phyloP scores from a whole-genome alignment of 2,329 filamentous ascomycete genomes.

The Venturia pyrina region DNA sequence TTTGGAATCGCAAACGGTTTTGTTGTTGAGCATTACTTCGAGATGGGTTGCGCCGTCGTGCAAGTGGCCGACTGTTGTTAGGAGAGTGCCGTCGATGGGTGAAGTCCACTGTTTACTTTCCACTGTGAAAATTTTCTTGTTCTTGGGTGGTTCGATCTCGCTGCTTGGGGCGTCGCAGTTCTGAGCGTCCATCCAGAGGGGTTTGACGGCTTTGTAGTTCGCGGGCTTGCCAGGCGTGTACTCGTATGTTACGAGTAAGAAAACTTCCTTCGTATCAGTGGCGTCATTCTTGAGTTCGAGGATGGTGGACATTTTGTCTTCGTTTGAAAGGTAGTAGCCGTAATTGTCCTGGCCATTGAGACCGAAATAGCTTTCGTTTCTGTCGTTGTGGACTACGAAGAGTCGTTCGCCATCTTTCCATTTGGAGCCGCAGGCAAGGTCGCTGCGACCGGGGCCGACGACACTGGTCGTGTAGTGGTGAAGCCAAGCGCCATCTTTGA shows the following conservation, averaged over 20 bases:
- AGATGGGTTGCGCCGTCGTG: slow-evolving; percentile 10
- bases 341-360: slow-evolving; percentile 2
- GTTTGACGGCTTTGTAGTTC: slow-evolving; percentile 8
- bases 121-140: slow-evolving; percentile 8
- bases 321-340: slow-evolving; percentile 9
- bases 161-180: not conserved
- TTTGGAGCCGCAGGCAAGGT: slow-evolving; percentile 3
- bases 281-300: slow-evolving; percentile 11
- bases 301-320: slow-evolving; percentile 10
- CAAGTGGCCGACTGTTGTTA: slow-evolving; percentile 12
- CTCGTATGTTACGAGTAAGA: slow-evolving; percentile 2
- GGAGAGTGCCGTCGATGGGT: slow-evolving; percentile 8
- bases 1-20: slow-evolving; percentile 8
- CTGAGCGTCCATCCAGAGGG: slow-evolving; percentile 11
- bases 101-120: not conserved
- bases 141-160: slow-evolving; percentile 8
- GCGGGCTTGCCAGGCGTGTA: slow-evolving; percentile 1
- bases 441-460: slow-evolving; percentile 7
- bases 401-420: slow-evolving; percentile 7
- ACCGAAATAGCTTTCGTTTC: slow-evolving; percentile 11
- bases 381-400: slow-evolving; percentile 12
- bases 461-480: slow-evolving; percentile 8
- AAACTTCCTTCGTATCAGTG: slow-evolving; percentile 6
- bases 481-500: slow-evolving; percentile 7
- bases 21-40: slow-evolving; percentile 7